Percentiles rank a stretch among this genome's conserved stretches.
These are phyloP conservation scores for Aspergillus sp. DNA, from an alignment of 2,329 filamentous ascomycete genomes.

Conservation along the genomic window DNA sequence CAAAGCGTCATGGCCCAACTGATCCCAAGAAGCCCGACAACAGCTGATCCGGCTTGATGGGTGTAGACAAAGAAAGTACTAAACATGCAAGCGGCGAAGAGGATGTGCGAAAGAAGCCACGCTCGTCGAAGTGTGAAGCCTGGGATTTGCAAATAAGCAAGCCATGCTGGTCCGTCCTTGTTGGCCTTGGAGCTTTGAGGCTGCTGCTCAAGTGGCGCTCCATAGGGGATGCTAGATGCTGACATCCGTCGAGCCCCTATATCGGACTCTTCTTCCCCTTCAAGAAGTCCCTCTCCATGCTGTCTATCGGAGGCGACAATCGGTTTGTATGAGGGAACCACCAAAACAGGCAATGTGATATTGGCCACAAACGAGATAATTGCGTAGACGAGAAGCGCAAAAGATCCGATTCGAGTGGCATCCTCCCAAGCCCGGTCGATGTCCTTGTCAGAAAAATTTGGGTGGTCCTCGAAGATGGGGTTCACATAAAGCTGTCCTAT, in stretches of 20 bases:
- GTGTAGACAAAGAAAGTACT: constrained; percentile 71
- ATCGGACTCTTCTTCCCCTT: constrained; percentile 15
- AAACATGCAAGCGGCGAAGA: constrained; percentile 77
- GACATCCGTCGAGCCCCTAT: constrained; percentile 20
- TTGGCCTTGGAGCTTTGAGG: constrained; percentile 13
- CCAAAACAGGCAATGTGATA: constrained; percentile 75
- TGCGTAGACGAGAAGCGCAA: constrained; percentile 82
- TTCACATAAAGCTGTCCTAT: constrained; percentile 89
- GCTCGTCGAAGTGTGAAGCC: constrained; percentile 79
- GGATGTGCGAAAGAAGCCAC: constrained; percentile 78
- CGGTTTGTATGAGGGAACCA: constrained; percentile 65
- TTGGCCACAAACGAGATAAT: constrained; percentile 77
- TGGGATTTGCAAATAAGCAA: constrained; percentile 65
- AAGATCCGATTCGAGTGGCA: constrained; percentile 79
- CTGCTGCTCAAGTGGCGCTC: constrained; percentile 24
- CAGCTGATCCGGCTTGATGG: constrained; percentile 63
- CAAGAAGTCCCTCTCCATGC: constrained; percentile 5
- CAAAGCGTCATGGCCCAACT: constrained; percentile 90
- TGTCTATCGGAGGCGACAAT: constrained; percentile 7
- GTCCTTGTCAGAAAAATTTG: constrained; percentile 67
- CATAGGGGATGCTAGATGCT: constrained; percentile 26
- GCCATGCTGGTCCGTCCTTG: constrained; percentile 25
- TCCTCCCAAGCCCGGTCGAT: constrained; percentile 75
- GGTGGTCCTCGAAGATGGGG: constrained; percentile 68
- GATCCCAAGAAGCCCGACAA: constrained; percentile 77